Base-by-base conservation (phyloP, 495 filamentous ascomycete species). In the Penicilliopsis zonata region DNA sequence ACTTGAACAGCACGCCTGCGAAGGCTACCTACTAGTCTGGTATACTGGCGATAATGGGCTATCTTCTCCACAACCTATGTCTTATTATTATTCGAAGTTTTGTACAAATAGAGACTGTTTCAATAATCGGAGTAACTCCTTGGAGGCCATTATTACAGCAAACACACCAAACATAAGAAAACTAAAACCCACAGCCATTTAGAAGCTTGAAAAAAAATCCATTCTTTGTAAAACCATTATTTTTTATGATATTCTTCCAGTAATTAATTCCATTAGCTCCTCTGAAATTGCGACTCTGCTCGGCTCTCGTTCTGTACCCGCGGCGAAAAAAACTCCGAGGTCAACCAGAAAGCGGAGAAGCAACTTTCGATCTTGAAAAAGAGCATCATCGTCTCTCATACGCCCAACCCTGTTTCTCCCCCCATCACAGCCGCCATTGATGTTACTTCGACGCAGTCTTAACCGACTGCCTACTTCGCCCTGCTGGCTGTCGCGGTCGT, bases 401-500 rank as follows among this genome's bases (percentile, higher is more conserved):
- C n/a, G n/a, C n/a, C n/a, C n/a, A n/a, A n/a, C n/a, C 34, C 30
- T 32, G 30, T 35, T 41, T 43, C 38, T 39, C 34, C 28, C 35
- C 34, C 40, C 42, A 30, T 6, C 4, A 16, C 15, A 28, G 9
- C 16, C 40, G 26, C 41, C 50, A 34, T 52, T 59, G 45, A 76
- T 76, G 72, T 66, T 77, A 47, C 53, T 69, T 36, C 59, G 61
- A 52, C 57, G 55, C 42, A 55, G 52, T 42, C 52, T 59, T 36
- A 54, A 47, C 44, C 53, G 60, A 35, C 50, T 62, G 38, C 47
- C 55, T 31, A 57, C 59, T 43, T 59, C 67, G 55, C 53, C 62
- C 57, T 67, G 69, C 63, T 62, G 65, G 59, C 52, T 67, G 55
- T 69, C 59, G 55, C 70, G 67, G 54, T 58, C 50, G 35, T 40